phyloP scores from a whole-genome alignment of 1,139 yeast genomes.

The Debaryomycetaceae sp. region DNA sequence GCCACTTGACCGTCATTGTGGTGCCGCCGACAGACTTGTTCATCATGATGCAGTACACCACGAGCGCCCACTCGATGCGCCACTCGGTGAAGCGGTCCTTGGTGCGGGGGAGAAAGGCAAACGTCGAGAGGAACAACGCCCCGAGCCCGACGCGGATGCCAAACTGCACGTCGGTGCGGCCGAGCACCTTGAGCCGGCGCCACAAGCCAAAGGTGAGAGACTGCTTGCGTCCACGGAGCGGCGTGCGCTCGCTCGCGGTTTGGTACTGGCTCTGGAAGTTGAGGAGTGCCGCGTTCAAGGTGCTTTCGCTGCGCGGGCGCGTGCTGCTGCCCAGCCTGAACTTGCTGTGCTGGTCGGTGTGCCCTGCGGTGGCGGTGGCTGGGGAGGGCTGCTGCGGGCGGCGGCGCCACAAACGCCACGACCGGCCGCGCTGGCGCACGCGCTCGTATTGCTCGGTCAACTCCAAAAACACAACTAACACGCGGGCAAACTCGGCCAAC shows the following conservation, averaged over 20 bases:
- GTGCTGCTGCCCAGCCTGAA: not conserved
- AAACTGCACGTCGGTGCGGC: constrained; percentile 69
- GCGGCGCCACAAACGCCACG: constrained; percentile 3
- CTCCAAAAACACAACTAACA: constrained; percentile 46
- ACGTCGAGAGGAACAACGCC: constrained; percentile 58
- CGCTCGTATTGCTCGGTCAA: constrained; percentile 42
- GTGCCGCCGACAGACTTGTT: constrained; percentile 87
- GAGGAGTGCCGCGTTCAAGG: constrained; percentile 35
- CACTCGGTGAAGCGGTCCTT: constrained; percentile 54
- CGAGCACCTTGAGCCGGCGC: constrained; percentile 29
- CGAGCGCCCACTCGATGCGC: constrained; percentile 84
- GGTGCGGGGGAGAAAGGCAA: constrained; percentile 62
- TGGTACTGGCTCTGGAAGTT: constrained; percentile 30
- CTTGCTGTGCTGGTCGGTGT: not conserved
- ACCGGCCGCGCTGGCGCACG: constrained; percentile 14
- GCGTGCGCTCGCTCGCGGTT: constrained; percentile 1
- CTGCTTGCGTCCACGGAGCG: constrained; percentile 1
- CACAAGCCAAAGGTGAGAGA: constrained; percentile 20
- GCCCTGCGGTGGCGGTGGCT: not conserved
- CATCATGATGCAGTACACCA: constrained; percentile 80
- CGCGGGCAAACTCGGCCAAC: constrained; percentile 59
- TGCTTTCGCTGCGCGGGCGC: constrained; percentile 9
- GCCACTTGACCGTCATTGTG: constrained; percentile 70
- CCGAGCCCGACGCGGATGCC: constrained; percentile 81
- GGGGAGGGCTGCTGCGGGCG: not conserved